Conservation (phyloP, 495 filamentous ascomycete species). For the Massariosphaeria phaeospora region DNA sequence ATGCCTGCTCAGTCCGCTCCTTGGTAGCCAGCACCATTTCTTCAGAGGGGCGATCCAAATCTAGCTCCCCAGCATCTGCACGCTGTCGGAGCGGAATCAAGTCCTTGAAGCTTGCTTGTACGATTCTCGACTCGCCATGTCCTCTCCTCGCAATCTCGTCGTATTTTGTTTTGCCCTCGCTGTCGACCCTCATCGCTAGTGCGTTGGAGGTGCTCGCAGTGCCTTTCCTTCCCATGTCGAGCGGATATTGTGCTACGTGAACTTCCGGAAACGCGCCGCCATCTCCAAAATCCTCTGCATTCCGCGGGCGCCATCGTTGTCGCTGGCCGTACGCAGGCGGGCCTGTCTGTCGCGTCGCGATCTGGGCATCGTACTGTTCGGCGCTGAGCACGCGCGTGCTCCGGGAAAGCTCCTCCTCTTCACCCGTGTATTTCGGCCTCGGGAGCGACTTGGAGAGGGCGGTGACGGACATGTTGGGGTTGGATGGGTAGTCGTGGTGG, state of each 20-base stretch:
- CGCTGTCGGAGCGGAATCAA: constrained; percentile 90
- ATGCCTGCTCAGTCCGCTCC: constrained; percentile 80
- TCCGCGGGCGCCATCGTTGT: constrained; percentile 79
- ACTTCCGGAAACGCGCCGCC: constrained; percentile 96
- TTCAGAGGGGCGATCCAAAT: constrained; percentile 78
- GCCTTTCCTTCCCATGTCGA: constrained; percentile 83
- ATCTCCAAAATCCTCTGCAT: constrained; percentile 87
- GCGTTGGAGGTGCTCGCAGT: constrained; percentile 71
- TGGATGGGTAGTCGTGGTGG: background rate
- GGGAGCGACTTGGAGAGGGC: constrained; percentile 79
- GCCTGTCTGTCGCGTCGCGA: constrained; percentile 75
- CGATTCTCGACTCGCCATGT: constrained; percentile 73
- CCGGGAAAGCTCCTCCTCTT: constrained; percentile 69
- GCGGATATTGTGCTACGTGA: constrained; percentile 87
- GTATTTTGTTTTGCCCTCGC: constrained; percentile 89
- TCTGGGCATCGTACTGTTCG: constrained; percentile 75
- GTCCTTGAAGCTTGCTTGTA: constrained; percentile 95
- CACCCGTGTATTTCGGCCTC: constrained; percentile 81
- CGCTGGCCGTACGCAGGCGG: constrained; percentile 84
- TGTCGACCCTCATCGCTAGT: constrained; percentile 84
- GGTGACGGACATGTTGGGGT: constrained; percentile 40
- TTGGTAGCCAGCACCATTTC: constrained; percentile 77
- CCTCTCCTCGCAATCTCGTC: constrained; percentile 91
- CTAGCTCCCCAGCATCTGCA: constrained; percentile 88
- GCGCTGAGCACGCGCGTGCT: constrained; percentile 75